A percentile compares a stretch with the other conserved stretches of the same genome.
These are phyloP conservation scores for Colletotrichum chlorophyti DNA, from an alignment of 2,329 filamentous ascomycete genomes.

Conservation along the genomic window DNA sequence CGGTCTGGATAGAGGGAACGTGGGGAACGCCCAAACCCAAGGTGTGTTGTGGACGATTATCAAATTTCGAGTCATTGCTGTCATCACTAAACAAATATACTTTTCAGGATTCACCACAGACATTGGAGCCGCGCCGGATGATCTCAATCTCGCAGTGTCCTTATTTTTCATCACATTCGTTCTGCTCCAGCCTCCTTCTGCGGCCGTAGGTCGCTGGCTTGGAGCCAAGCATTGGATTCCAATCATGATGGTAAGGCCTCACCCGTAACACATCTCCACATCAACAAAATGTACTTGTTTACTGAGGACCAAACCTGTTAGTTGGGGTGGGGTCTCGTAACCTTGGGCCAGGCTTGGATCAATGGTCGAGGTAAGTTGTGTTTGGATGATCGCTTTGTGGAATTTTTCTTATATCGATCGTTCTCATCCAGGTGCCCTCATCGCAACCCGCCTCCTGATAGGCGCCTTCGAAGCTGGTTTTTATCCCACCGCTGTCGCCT, in stretches of 20 bases:
- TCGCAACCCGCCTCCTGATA: constrained; percentile 33
- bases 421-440: constrained; percentile 29
- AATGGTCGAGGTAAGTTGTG: constrained; percentile 32
- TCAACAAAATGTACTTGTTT: constrained; percentile 42
- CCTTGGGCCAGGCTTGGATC: constrained; percentile 38
- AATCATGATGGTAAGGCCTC: constrained; percentile 57
- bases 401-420: background rate
- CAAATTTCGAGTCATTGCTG: background rate
- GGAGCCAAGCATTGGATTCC: constrained; percentile 63
- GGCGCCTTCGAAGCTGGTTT: constrained; percentile 54
- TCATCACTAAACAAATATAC: background rate
- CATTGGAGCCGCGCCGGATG: constrained; percentile 55
- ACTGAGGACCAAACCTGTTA: constrained; percentile 50
- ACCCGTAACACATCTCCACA: constrained; percentile 42
- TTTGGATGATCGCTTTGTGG: background rate
- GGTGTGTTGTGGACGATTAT: constrained; percentile 32
- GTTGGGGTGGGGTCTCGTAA: constrained; percentile 38
- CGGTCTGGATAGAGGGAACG: constrained; percentile 47
- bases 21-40: constrained; percentile 48
- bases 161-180: constrained; percentile 67
- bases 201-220: constrained; percentile 45
- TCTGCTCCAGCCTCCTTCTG: constrained; percentile 61
- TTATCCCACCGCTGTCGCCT: constrained; percentile 65
- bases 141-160: constrained; percentile 62
- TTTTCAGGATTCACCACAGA: constrained; percentile 56